Evolutionary conservation across 1,284 basidiomycete species (phyloP), one percentile per base, ranked within the genome.

Genomic region (Ganoderma boninense): DNA sequence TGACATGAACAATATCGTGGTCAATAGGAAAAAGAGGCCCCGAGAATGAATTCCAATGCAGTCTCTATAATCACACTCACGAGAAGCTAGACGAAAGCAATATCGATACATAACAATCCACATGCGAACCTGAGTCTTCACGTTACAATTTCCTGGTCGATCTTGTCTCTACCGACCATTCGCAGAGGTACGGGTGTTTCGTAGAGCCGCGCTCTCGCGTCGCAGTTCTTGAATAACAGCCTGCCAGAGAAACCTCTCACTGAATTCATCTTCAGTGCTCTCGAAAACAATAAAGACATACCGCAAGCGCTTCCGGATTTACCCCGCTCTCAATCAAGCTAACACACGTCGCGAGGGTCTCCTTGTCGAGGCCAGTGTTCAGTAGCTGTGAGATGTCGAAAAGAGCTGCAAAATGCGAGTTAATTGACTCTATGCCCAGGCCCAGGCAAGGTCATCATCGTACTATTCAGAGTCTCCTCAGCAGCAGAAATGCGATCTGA

Each of bases 251-350:
- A 26, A 43, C 6, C 23, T 32, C 44, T 11, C 60, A 43, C 35
- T 54, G 63, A 40, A 54, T 6, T n/a, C 16, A 18, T 26, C 26
- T 20, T 10, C 2, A 64, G 62, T 23, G 26, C 26, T 26, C 10
- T 26, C 26, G 4, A 8, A 57, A 16, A 32, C 5, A 18, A 8
- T 10, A 38, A 13, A 59, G 40, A 87, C 91, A 72, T 78, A 96
- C 95, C 74, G 95, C 95, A 64, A 96, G 84, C 2, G 95, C 95
- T 76, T 95, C 94, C 5, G 95, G 92, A 77, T 95, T 95, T 54
- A 93, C 92, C 7, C 95, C 95, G 73, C 89, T 90, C 79, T 96
- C 95, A 77, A 96, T 93, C 88, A 96, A 89, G 69, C 89, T 87
- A 20, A 95, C 88, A 78, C 94, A 96, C 8, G 91, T 94, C 32